Evolutionary conservation across 1,284 basidiomycete genomes (phyloP), one percentile per base, ranked within the genome.

Genomic region (Peniophora sp.): DNA sequence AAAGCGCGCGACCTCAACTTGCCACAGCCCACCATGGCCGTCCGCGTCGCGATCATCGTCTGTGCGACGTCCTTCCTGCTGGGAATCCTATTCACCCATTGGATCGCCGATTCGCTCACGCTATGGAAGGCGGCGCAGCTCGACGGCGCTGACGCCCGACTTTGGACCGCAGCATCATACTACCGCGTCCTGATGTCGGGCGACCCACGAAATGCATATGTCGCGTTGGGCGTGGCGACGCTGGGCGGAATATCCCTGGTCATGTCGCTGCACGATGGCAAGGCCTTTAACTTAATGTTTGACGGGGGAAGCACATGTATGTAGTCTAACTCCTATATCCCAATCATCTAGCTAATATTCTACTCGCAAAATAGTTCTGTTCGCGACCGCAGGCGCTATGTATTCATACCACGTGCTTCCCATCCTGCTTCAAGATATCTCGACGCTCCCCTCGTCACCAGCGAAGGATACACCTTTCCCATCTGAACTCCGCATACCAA

Each of bases 31-130:
- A 32, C 38, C 19, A 69, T 70, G 69, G 63, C 66, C 25, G 68
- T 86, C 52, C 78, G 87, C 56, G 77, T 83, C 55, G 77, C 78
- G 57, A 67, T 88, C 53, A 83, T 87, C 53, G 79, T 89, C 53
- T 85, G 78, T 64, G 73, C 78, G 50, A 89, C 86, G 2, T 85
- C 85, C 49, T 89, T 89, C 60, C 71, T 90, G n/a, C 77, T 90
- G n/a, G 87, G 88, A 49, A 71, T 84, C 48, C 71, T 91, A 3
- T 89, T 89, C 63, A 89, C 86, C 19, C 85, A 91, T 63, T 91
- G 89, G 89, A 89, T 89, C 57, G 88, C 88, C 27, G 88, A 91
- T 70, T 89, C 85, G 9, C 69, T 89, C 50, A 90, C 88, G 32
- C 73, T 91, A 41, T 91, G 89, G 88, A 89, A 88, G 69, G 78